These are phyloP conservation scores for Parachaetomium inaequale DNA, from an alignment of 495 filamentous ascomycete species.

Conservation along the genomic window DNA sequence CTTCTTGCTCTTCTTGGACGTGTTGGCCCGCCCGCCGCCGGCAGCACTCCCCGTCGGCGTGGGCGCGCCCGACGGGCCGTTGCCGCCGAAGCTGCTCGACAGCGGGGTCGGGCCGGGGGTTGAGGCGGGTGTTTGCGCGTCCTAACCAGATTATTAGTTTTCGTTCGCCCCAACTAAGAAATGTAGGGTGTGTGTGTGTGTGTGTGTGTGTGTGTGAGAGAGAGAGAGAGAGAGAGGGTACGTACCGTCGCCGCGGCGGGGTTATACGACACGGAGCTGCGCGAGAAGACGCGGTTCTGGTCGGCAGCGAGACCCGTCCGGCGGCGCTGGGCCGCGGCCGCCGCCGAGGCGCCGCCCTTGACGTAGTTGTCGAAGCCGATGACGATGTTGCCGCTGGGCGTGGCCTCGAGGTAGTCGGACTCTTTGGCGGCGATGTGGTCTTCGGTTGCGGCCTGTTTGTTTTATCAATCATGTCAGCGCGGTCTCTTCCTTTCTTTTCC, in stretches of 20 bases:
- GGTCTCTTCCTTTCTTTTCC: neutral
- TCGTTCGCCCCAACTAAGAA: neutral
- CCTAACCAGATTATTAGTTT: constrained; percentile 26
- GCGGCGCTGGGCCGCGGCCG: constrained; percentile 46
- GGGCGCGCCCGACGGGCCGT: constrained; percentile 40
- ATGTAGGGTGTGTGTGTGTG: neutral
- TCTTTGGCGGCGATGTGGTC: constrained; percentile 83
- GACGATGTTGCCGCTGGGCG: constrained; percentile 89
- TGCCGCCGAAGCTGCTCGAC: constrained; percentile 41
- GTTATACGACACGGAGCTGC: constrained; percentile 57
- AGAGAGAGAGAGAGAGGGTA: neutral
- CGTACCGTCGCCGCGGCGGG: constrained; percentile 28
- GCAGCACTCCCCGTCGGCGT: constrained; percentile 46
- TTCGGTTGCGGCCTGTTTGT: constrained; percentile 47
- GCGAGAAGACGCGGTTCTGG: constrained; percentile 54
- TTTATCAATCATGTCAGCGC: too few species aligned
- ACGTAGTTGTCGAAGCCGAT: constrained; percentile 96
- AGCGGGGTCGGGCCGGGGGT: constrained; percentile 50
- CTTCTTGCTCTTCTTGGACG: constrained; percentile 43
- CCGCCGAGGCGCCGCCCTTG: constrained; percentile 69
- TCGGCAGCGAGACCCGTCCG: constrained; percentile 51
- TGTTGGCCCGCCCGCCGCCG: constrained; percentile 27
- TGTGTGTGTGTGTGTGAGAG: neutral
- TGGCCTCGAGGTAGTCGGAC: constrained; percentile 85
- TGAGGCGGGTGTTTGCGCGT: constrained; percentile 38